Conservation (phyloP, 1,139 yeast species). For the Nakaseomyces delphensis region DNA sequence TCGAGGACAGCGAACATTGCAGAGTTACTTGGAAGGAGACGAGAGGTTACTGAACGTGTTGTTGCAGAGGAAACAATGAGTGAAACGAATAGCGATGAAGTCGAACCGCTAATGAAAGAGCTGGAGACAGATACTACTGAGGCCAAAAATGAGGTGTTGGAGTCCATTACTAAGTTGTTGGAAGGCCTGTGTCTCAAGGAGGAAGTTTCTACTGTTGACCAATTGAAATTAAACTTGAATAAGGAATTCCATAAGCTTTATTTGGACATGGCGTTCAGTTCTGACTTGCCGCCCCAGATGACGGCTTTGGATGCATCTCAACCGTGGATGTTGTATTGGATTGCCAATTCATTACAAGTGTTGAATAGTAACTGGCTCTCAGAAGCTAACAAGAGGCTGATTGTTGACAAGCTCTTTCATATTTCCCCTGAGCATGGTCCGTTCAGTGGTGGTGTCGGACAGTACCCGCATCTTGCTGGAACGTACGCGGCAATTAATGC, state of each 20-base stretch:
- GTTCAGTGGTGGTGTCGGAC: conserved; percentile 75
- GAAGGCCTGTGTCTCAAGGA: neutral
- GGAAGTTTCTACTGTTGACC: neutral
- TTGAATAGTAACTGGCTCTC: conserved; percentile 31
- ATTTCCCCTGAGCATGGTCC: conserved; percentile 39
- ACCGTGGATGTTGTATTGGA: conserved; percentile 89
- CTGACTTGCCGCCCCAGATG: conserved; percentile 36
- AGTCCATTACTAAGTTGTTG: conserved; percentile 2
- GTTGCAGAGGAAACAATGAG: conserved; percentile 11
- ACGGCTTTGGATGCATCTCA: conserved; percentile 69
- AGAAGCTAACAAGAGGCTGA: conserved; percentile 19
- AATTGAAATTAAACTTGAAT: conserved; percentile 27
- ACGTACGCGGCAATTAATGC: conserved; percentile 72
- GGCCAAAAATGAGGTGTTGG: conserved; percentile 39
- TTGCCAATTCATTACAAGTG: conserved; percentile 46
- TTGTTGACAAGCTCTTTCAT: conserved; percentile 19
- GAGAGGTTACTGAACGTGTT: conserved; percentile 18
- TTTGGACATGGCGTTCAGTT: conserved; percentile 34
- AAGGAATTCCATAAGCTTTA: conserved; percentile 36
- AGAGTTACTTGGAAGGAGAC: conserved; percentile 28
- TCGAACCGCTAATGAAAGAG: conserved; percentile 21
- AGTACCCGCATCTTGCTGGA: conserved; percentile 76
- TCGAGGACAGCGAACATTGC: conserved; percentile 12
- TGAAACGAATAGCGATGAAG: conserved; percentile 8
- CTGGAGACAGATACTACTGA: conserved; percentile 35